Conservation (phyloP, 2,329 filamentous ascomycete species). For the Gliomastix tumulicola region DNA sequence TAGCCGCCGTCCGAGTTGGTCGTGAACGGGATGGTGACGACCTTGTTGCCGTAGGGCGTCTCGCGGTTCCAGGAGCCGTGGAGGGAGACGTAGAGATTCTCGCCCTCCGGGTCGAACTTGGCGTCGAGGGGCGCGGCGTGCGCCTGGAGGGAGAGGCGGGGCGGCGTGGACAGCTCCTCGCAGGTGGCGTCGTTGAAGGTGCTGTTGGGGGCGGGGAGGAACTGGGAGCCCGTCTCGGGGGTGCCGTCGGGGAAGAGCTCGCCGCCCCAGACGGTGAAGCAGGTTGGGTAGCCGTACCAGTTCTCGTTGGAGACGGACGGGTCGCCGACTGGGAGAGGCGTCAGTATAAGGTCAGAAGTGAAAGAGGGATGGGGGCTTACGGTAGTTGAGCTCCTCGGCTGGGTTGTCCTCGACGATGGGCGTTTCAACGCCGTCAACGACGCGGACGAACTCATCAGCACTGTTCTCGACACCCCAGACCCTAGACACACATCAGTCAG, state of each 20-base stretch:
- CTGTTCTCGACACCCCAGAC: conserved; percentile 45
- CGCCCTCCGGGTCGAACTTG: conserved; percentile 44
- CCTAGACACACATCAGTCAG: conserved; percentile 8
- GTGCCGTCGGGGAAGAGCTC: conserved; percentile 17
- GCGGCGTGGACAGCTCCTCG: conserved; percentile 18
- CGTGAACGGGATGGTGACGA: conserved; percentile 25
- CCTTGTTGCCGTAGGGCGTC: conserved; percentile 27
- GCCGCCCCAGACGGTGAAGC: conserved; percentile 48
- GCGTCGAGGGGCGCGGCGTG: conserved; percentile 57
- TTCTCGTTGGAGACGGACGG: conserved; percentile 16
- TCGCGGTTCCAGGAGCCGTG: conserved; percentile 50
- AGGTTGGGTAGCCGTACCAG: conserved; percentile 54
- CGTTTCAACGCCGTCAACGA: conserved; percentile 29
- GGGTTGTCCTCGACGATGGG: conserved; percentile 56
- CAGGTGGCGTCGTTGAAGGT: conserved; percentile 27
- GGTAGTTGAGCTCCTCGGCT: conserved; percentile 59
- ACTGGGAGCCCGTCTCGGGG: conserved; percentile 23
- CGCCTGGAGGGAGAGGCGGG: conserved; percentile 47
- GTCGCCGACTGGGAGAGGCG: conserved; percentile 14
- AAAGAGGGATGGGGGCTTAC: conserved; percentile 17
- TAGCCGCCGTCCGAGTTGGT: conserved; percentile 13
- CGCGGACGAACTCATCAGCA: conserved; percentile 45
- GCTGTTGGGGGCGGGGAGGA: conserved; percentile 23
- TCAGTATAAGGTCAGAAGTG: neutral
- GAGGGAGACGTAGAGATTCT: conserved; percentile 51